Percentiles rank a stretch among this genome's conserved stretches.
These are phyloP conservation scores for Colletotrichum gloeosporioides DNA, from an alignment of 2,329 filamentous ascomycete species.

Conservation along the genomic window DNA sequence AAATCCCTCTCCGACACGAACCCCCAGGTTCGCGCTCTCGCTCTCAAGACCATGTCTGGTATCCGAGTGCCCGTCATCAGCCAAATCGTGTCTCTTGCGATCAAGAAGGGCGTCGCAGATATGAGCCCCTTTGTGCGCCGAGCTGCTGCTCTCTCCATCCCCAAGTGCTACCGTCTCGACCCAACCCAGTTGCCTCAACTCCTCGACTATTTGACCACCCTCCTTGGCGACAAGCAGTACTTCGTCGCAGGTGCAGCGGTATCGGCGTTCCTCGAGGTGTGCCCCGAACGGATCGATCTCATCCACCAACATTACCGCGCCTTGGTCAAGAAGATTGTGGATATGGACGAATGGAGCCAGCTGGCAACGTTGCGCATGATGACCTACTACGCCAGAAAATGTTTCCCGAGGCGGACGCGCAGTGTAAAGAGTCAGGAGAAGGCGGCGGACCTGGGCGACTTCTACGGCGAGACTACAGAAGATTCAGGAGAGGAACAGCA, in stretches of 20 bases:
- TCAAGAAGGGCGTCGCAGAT: constrained; percentile 91
- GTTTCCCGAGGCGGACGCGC: constrained; percentile 77
- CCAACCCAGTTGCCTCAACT: constrained; percentile 85
- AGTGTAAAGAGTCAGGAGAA: constrained; percentile 51
- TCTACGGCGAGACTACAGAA: constrained; percentile 74
- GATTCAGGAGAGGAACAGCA: constrained; percentile 52
- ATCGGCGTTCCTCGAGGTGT: constrained; percentile 86
- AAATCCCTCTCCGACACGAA: constrained; percentile 94
- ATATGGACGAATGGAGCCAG: constrained; percentile 99
- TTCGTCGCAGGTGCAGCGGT: constrained; percentile 96
- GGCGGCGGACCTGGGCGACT: constrained; percentile 65
- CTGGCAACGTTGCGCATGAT: constrained; percentile 82
- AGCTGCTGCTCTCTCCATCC: constrained; percentile 90
- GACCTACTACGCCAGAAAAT: constrained; percentile 83
- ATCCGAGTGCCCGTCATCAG: constrained; percentile 98
- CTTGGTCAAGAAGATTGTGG: constrained; percentile 87
- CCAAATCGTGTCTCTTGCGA: constrained; percentile 94
- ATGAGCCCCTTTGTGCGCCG: constrained; percentile 95
- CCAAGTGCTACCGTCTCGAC: constrained; percentile 93
- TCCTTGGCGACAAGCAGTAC: constrained; percentile 92
- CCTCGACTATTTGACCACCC: constrained; percentile 76
- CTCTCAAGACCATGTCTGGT: constrained; percentile 94
- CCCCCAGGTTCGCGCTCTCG: constrained; percentile 88
- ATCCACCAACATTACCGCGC: constrained; percentile 89
- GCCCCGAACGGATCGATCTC: constrained; percentile 84